Evolutionary conservation across 2,329 filamentous ascomycete genomes (phyloP), one percentile per base, ranked within the genome.

Genomic region (Hortaea werneckii): DNA sequence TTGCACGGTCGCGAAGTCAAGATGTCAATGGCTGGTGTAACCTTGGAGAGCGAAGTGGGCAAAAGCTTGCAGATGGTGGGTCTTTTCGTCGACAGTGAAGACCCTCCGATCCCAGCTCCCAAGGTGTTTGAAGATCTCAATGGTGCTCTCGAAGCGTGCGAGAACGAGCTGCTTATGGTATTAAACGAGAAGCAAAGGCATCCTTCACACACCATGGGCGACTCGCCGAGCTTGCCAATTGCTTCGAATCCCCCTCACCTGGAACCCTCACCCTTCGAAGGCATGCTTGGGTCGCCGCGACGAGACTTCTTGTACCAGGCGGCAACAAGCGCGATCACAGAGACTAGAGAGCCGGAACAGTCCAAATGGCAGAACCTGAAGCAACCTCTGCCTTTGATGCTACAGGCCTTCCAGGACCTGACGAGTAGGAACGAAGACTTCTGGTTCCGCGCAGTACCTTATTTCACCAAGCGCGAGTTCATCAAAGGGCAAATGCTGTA

Each of bases 401-500:
- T 98, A 26, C 90, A 95, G 63, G 87, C 92, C n/a, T 96, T 98
- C 68, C 84, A 92, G 60, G 85, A 87, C 39, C 72, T 95, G 9
- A 94, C 86, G 43, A 73, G 80, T 43, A 81, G 85, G 64, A 92
- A 90, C 59, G 88, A 95, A 64, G 89, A 95, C 65, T 96, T 96
- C 63, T 98, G 92, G 92, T 90, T 89, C 65, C 79, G 79, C 1
- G 82, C 82, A 0, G 79, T 79, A 4, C 72, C 77, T 0, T 96
- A 85, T 68, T 95, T 98, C 60, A 68, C 71, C 35, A 78, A 79
- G 39, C 78, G 78, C 50, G 78, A 83, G 49, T 86, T 83, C 52
- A 55, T 74, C 0, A 75, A 80, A 0, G 87, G 86, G 3, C 81
- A 81, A 0, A 72, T 87, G 3, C 70, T 98, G 1, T 98, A 90